Evolutionary conservation across 2,329 filamentous ascomycete species (phyloP).

Genomic region (Penicillium sp.): DNA sequence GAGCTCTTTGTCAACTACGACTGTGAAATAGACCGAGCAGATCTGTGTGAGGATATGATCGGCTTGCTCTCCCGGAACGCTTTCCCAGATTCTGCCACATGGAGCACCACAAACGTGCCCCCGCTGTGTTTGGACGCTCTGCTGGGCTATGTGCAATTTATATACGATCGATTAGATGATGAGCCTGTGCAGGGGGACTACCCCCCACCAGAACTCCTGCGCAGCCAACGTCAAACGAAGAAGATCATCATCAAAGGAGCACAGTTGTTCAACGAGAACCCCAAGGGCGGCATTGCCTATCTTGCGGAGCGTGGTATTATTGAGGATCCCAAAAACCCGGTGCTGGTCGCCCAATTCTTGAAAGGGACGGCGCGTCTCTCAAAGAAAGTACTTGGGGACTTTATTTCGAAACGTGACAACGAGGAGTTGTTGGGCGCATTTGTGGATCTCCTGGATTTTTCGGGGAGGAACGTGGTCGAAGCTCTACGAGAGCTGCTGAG

Average conservation of each 20-base stretch:
- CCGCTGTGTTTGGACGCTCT: constrained; percentile 90
- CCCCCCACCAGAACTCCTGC: constrained; percentile 61
- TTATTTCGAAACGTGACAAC: constrained; percentile 84
- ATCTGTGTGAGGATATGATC: constrained; percentile 93
- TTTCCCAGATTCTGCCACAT: constrained; percentile 92
- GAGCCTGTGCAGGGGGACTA: constrained; percentile 60
- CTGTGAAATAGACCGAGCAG: constrained; percentile 83
- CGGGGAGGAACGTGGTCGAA: constrained; percentile 81
- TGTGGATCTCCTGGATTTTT: constrained; percentile 82
- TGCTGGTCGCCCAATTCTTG: constrained; percentile 78
- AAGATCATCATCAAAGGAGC: constrained; percentile 83
- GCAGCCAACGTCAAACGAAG: constrained; percentile 72
- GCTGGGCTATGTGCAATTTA: constrained; percentile 83
- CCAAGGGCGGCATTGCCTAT: constrained; percentile 82
- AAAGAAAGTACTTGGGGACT: constrained; percentile 88
- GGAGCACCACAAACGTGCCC: constrained; percentile 98
- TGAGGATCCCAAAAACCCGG: constrained; percentile 65
- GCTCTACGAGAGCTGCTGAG: constrained; percentile 82
- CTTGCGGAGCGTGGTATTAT: constrained; percentile 84
- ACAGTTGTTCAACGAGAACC: constrained; percentile 90
- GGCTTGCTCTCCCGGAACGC: constrained; percentile 89
- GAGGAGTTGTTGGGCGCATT: constrained; percentile 81
- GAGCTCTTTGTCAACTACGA: constrained; percentile 98
- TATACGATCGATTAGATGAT: constrained; percentile 79
- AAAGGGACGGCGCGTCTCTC: constrained; percentile 82